These are phyloP conservation scores for Carallia pectinifolia DNA, from an alignment of 345 rosid genomes.

Conservation along the genomic window DNA sequence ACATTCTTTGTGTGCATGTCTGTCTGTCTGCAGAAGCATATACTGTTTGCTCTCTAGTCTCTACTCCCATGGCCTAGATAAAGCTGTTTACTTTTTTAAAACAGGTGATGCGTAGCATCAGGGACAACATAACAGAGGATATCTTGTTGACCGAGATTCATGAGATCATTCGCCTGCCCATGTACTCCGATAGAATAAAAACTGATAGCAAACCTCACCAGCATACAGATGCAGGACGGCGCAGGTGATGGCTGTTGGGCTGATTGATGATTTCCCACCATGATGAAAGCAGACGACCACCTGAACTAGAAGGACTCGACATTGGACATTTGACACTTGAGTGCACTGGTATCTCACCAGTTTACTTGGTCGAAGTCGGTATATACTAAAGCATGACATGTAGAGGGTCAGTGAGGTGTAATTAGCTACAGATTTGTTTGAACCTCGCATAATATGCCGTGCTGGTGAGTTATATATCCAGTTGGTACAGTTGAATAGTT, in stretches of 20 bases:
- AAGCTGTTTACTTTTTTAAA: neutral
- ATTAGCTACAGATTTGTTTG: conserved; percentile 1
- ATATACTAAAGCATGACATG: neutral
- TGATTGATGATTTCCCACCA: neutral
- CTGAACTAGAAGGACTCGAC: neutral
- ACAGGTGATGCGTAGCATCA: conserved; percentile 30
- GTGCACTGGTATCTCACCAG: neutral
- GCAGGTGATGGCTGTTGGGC: neutral
- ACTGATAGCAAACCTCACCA: conserved; percentile 13
- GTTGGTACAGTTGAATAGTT: neutral
- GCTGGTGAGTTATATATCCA: neutral
- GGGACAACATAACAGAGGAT: conserved; percentile 29
- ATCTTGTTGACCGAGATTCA: conserved; percentile 21
- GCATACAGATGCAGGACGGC: neutral
- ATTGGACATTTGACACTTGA: neutral
- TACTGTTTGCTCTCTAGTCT: neutral
- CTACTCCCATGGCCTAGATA: neutral
- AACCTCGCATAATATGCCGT: neutral
- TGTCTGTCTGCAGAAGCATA: no score
- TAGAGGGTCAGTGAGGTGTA: neutral
- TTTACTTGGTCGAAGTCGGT: neutral
- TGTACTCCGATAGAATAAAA: conserved; percentile 15
- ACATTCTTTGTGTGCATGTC: no score
- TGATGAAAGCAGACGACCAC: neutral
- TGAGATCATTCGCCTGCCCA: conserved; percentile 27